These are phyloP conservation scores for Gossypium arboreum DNA, from an alignment of 345 rosid genomes.

Conservation along the genomic window DNA sequence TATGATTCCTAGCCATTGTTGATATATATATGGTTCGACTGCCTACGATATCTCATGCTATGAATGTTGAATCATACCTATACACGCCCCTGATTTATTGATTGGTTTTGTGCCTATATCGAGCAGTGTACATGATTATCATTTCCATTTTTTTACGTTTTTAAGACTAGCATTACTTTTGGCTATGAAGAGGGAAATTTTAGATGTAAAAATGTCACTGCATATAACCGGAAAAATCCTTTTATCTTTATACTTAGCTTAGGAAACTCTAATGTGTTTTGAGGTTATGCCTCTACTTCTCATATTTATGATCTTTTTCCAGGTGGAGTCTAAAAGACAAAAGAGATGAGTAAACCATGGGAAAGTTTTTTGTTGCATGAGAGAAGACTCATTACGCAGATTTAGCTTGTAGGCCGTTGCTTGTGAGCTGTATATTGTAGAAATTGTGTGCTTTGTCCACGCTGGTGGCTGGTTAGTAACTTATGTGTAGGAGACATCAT, in stretches of 20 bases:
- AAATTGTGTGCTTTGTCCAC: conserved; percentile 25
- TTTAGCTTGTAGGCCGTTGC: conserved; percentile 30
- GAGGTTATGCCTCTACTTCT: not conserved
- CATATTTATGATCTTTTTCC: conserved; percentile 14
- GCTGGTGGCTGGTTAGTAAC: conserved; percentile 20
- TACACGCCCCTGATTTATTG: not conserved
- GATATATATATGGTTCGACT: not conserved
- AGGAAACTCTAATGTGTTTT: not conserved
- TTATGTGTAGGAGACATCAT: not conserved
- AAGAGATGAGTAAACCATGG: conserved; percentile 39
- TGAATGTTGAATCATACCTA: not conserved
- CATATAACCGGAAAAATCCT: not conserved
- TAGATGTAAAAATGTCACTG: not conserved
- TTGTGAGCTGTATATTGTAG: conserved; percentile 42
- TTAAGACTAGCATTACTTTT: no score
- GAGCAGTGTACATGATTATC: not conserved
- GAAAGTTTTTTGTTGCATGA: conserved; percentile 13
- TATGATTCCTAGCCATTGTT: not conserved
- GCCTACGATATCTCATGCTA: not conserved
- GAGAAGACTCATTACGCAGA: conserved; percentile 13
- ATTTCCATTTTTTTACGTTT: not conserved
- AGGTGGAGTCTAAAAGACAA: conserved; percentile 61
- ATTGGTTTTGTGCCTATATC: not conserved
- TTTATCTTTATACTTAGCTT: not conserved
- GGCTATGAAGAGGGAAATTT: not conserved